A percentile compares a stretch with the other conserved stretches of the same genome.
These are phyloP conservation scores for Thermomucor indicae-seudaticae DNA, from an alignment of 371 early-diverging fungal genomes.

Conservation along the genomic window DNA sequence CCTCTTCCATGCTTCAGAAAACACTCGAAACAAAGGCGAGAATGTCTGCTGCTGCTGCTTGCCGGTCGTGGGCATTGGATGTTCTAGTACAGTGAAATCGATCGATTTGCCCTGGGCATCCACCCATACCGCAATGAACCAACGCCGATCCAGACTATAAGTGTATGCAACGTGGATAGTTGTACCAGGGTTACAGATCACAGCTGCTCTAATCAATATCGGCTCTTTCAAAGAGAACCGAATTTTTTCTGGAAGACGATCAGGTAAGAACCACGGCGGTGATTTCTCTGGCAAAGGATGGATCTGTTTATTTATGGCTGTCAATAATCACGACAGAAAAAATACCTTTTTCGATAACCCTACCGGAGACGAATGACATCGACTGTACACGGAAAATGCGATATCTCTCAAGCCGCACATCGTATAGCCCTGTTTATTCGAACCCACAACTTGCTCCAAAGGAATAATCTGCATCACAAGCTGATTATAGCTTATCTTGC, in stretches of 20 bases:
- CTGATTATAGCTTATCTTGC: neutral
- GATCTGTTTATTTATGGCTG: neutral
- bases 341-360: neutral
- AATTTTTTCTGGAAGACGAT: neutral
- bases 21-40: conserved; percentile 7
- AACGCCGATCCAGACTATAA: conserved; percentile 54
- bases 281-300: too few relatives aligned
- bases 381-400: conserved; percentile 60
- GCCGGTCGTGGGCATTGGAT: conserved; percentile 2
- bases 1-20: conserved; percentile 33
- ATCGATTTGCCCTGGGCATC: conserved; percentile 54
- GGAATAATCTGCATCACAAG: conserved; percentile 50
- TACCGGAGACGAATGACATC: conserved; percentile 25
- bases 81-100: conserved; percentile 30
- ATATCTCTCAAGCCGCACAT: conserved; percentile 57
- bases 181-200: conserved; percentile 22
- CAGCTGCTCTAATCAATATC: conserved; percentile 12
- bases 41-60: conserved; percentile 3
- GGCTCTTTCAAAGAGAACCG: neutral
- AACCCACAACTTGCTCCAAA: conserved; percentile 45
- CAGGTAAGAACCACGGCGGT: too few relatives aligned
- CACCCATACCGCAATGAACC: conserved; percentile 56
- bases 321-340: neutral
- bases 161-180: conserved; percentile 56
- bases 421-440: conserved; percentile 32